Conservation (phyloP, 1,139 yeast genomes). For the Lodderomyces margitis region DNA sequence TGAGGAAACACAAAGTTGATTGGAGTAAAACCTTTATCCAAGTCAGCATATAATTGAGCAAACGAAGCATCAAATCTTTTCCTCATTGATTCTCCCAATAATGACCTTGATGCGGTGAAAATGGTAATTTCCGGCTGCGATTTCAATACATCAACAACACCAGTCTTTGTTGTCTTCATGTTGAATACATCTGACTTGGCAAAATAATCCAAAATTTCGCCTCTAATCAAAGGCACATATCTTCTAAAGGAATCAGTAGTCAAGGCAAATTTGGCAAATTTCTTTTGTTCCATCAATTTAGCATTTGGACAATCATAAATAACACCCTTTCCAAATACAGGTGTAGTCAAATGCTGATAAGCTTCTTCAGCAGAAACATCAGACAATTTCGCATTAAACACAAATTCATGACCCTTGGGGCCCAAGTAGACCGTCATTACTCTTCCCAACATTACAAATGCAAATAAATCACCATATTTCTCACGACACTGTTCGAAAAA, state of each 20-base stretch:
- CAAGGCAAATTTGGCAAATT: constrained; percentile 87
- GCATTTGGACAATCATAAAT: constrained; percentile 94
- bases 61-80: constrained; percentile 76
- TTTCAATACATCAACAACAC: constrained; percentile 69
- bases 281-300: constrained; percentile 96
- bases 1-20: constrained; percentile 93
- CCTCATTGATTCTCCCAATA: constrained; percentile 91
- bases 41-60: constrained; percentile 82
- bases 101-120: constrained; percentile 90
- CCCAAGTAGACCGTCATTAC: constrained; percentile 96
- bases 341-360: constrained; percentile 91
- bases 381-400: constrained; percentile 82
- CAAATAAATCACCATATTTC: constrained; percentile 88
- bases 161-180: constrained; percentile 37
- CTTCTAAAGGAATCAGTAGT: constrained; percentile 79
- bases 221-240: constrained; percentile 86
- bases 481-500: constrained; percentile 76
- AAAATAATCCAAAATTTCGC: constrained; percentile 72
- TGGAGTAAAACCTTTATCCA: constrained; percentile 96
- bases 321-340: constrained; percentile 96
- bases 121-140: constrained; percentile 95
- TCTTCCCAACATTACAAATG: constrained; percentile 84
- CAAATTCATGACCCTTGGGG: constrained; percentile 96
- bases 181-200: constrained; percentile 44
- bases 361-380: constrained; percentile 98